Conservation (phyloP, 2,329 filamentous ascomycete species). For the Neoascochyta sp. region DNA sequence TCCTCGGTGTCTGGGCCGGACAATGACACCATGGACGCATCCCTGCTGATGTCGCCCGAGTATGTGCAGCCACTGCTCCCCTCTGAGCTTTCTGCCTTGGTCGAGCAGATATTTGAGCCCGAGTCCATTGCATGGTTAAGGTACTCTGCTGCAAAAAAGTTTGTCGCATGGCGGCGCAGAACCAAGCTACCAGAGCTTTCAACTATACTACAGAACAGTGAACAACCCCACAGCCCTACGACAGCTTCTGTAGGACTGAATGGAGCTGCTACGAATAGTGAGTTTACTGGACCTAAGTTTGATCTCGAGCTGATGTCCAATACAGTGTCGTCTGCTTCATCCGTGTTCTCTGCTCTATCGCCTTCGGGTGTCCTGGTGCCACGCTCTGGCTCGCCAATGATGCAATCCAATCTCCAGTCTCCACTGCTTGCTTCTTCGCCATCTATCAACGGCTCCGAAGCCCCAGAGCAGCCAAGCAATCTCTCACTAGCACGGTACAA, state of each 20-base stretch:
- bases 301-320: conserved; percentile 12
- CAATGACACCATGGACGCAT: conserved; percentile 84
- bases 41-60: conserved; percentile 85
- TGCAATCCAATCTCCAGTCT: conserved; percentile 33
- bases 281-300: not conserved
- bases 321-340: conserved; percentile 33
- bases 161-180: conserved; percentile 64
- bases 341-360: conserved; percentile 33
- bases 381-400: conserved; percentile 34
- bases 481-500: conserved; percentile 49
- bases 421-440: conserved; percentile 34
- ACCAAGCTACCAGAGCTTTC: conserved; percentile 30
- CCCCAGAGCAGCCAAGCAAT: conserved; percentile 25
- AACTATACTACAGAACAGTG: conserved; percentile 23
- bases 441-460: conserved; percentile 28
- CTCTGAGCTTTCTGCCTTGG: conserved; percentile 68
- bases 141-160: conserved; percentile 78
- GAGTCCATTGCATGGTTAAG: conserved; percentile 78
- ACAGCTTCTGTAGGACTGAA: conserved; percentile 31
- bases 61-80: conserved; percentile 76
- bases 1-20: conserved; percentile 72
- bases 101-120: conserved; percentile 71
- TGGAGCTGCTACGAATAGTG: conserved; percentile 24
- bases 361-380: conserved; percentile 40
- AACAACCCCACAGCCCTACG: conserved; percentile 23